Conservation (phyloP, 2,329 filamentous ascomycete species). For the Xylaria sp. region DNA sequence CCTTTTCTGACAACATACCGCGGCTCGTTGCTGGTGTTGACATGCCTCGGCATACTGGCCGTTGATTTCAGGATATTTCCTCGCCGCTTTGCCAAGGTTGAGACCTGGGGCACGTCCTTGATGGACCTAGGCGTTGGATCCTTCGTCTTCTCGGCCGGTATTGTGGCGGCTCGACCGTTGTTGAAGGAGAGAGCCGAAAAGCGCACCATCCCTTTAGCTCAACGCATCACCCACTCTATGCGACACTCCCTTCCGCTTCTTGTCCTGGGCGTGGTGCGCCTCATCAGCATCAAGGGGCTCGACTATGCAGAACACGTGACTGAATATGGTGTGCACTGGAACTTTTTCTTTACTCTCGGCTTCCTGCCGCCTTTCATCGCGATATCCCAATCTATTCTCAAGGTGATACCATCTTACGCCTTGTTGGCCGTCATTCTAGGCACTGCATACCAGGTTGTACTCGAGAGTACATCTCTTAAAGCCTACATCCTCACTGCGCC, state of each 20-base stretch:
- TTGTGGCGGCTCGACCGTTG: conserved; percentile 86
- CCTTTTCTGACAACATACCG: conserved; percentile 94
- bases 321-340: conserved; percentile 99
- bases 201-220: conserved; percentile 60
- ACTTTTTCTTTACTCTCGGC: conserved; percentile 97
- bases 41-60: conserved; percentile 91
- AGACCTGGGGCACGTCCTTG: conserved; percentile 99
- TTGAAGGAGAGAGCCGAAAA: conserved; percentile 74
- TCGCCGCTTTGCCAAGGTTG: conserved; percentile 94
- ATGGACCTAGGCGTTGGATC: conserved; percentile 99
- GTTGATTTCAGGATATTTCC: conserved; percentile 96
- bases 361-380: conserved; percentile 90
- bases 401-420: conserved; percentile 79
- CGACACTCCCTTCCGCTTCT: conserved; percentile 87
- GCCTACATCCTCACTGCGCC: conserved; percentile 85
- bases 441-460: conserved; percentile 76
- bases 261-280: conserved; percentile 79
- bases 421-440: conserved; percentile 76
- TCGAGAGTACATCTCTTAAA: conserved; percentile 83
- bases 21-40: conserved; percentile 89
- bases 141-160: conserved; percentile 93
- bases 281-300: conserved; percentile 90
- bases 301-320: conserved; percentile 98
- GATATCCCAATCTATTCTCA: conserved; percentile 78
- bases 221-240: conserved; percentile 73